A percentile compares a stretch with the other conserved stretches of the same genome.
Conservation (phyloP, 177 flowering plant species). For the Vitis hybrid region DNA sequence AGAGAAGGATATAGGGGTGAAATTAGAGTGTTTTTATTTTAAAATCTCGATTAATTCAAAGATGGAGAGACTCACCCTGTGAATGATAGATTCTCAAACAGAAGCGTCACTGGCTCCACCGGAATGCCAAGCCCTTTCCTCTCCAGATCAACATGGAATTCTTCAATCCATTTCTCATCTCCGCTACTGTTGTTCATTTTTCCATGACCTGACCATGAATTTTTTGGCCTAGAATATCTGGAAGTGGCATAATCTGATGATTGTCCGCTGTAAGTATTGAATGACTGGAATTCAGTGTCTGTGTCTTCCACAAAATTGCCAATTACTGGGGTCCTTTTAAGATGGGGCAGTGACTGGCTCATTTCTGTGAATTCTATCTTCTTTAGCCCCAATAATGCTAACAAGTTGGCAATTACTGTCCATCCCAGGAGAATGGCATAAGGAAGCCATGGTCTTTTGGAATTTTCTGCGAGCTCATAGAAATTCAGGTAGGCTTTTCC, state of each 20-base stretch:
- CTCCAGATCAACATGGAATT: conserved; percentile 19
- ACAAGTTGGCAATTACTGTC: conserved; percentile 19
- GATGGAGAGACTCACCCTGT: conserved; percentile 13
- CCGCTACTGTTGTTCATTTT: conserved; percentile 1
- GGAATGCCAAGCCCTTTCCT: conserved; percentile 20
- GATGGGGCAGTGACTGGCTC: conserved; percentile 24
- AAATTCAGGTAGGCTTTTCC: conserved; percentile 27
- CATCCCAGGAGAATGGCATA: conserved; percentile 24
- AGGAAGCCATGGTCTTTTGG: conserved; percentile 23
- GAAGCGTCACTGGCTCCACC: conserved; percentile 21
- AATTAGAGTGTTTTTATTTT: neutral
- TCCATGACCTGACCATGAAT: conserved; percentile 4
- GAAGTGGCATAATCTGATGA: conserved; percentile 4
- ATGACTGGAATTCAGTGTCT: conserved; percentile 6
- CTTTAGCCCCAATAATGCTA: conserved; percentile 24
- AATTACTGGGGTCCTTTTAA: conserved; percentile 12
- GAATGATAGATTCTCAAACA: conserved; percentile 22
- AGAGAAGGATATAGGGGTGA: too few relatives aligned
- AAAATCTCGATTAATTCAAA: too few relatives aligned
- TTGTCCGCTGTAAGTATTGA: neutral
- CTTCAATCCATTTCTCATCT: conserved; percentile 8
- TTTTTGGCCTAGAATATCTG: neutral
- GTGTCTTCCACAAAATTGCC: conserved; percentile 14
- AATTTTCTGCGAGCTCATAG: conserved; percentile 19
- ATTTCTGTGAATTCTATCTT: conserved; percentile 26